Conservation (phyloP, 2,329 filamentous ascomycete species). For the Colletotrichum horii region DNA sequence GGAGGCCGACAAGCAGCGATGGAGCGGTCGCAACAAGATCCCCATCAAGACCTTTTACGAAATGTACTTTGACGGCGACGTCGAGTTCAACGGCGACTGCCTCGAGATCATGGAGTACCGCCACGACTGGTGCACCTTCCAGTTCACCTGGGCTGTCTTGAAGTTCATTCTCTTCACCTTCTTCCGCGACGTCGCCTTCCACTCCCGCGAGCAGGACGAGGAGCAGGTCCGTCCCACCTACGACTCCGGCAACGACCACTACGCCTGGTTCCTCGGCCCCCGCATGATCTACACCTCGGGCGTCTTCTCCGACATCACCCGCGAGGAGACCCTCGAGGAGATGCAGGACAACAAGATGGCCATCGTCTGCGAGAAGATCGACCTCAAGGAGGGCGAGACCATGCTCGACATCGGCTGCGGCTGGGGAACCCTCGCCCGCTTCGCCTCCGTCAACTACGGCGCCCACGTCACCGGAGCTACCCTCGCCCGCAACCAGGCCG, state of each 20-base stretch:
- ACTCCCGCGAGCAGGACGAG: constrained; percentile 93
- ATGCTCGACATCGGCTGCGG: constrained; percentile 96
- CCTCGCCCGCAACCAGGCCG: constrained; percentile 93
- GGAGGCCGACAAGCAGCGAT: constrained; percentile 65
- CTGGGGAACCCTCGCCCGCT: constrained; percentile 95
- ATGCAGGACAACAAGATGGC: constrained; percentile 98
- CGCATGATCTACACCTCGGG: constrained; percentile 99
- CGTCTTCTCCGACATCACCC: constrained; percentile 85
- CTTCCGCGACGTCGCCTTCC: constrained; percentile 86
- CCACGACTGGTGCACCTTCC: constrained; percentile 96
- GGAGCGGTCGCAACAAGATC: constrained; percentile 80
- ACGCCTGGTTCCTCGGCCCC: constrained; percentile 96
- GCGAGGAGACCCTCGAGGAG: constrained; percentile 90
- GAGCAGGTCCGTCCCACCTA: constrained; percentile 98
- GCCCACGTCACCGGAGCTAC: constrained; percentile 88
- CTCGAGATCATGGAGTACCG: constrained; percentile 91
- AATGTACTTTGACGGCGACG: constrained; percentile 95
- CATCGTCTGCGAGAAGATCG: constrained; percentile 95
- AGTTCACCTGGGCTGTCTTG: constrained; percentile 85
- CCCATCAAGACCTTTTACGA: constrained; percentile 95
- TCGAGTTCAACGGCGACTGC: constrained; percentile 93
- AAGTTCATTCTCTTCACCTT: constrained; percentile 87
- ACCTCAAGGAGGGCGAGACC: constrained; percentile 77
- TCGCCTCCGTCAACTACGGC: constrained; percentile 90
- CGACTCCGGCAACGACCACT: constrained; percentile 97